These are phyloP conservation scores for Aspergillus novofumigatus DNA, from an alignment of 2,329 filamentous ascomycete species.

Conservation along the genomic window DNA sequence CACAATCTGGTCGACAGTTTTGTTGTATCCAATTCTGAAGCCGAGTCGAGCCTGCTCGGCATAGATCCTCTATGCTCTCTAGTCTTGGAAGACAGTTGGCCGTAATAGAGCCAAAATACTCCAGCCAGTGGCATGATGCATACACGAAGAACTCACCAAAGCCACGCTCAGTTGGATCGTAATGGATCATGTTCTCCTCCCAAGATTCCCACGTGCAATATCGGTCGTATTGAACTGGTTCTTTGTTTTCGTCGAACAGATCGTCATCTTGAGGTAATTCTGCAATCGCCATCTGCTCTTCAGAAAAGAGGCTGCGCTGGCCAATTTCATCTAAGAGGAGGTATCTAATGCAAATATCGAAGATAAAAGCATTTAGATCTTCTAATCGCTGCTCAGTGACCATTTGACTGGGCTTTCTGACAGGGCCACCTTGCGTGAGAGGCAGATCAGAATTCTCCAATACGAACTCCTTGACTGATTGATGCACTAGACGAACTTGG, in stretches of 20 bases:
- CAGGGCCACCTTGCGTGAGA: background rate
- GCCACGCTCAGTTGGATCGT: constrained; percentile 5
- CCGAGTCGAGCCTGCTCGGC: too few relatives aligned
- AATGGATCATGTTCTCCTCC: constrained; percentile 29
- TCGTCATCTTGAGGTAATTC: constrained; percentile 21
- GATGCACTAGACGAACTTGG: constrained; percentile 18
- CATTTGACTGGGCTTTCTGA: constrained; percentile 1
- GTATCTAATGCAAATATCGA: constrained; percentile 24
- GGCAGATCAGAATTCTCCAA: constrained; percentile 1
- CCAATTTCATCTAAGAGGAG: constrained; percentile 24
- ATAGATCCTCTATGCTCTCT: too few relatives aligned
- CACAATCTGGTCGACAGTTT: too few relatives aligned
- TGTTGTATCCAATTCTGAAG: too few relatives aligned
- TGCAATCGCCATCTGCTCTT: constrained; percentile 20
- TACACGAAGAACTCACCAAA: too few relatives aligned
- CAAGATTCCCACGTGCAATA: constrained; percentile 26
- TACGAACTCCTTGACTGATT: constrained; percentile 19
- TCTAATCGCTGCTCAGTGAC: background rate
- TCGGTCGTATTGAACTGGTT: constrained; percentile 13
- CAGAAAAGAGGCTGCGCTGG: constrained; percentile 23
- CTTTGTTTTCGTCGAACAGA: constrained; percentile 22
- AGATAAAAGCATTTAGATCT: constrained; percentile 18
- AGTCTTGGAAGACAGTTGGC: too few relatives aligned
- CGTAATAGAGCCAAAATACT: too few relatives aligned
- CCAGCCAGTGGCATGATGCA: too few relatives aligned